Percentiles rank a stretch among this genome's conserved stretches.
Conservation (phyloP, 345 rosid genomes). For the Odontarrhena argentea region DNA sequence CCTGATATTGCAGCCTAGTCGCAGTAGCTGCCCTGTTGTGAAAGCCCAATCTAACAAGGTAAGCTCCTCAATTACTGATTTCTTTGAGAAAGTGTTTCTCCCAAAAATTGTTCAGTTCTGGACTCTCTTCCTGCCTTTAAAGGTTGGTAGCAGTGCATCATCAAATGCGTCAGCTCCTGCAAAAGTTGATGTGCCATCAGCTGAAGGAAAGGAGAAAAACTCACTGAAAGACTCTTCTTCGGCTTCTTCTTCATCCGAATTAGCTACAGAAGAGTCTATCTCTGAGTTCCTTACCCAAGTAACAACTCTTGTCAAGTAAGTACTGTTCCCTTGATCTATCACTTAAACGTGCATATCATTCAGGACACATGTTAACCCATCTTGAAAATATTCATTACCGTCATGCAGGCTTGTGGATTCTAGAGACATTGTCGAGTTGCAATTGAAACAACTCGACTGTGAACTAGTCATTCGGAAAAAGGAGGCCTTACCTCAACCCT, state of each 20-base stretch:
- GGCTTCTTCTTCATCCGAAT: constrained; percentile 45
- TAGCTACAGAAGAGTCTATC: constrained; percentile 67
- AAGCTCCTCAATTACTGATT: constrained; percentile 42
- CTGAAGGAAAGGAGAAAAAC: constrained; percentile 46
- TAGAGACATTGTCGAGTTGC: constrained; percentile 83
- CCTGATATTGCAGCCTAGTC: constrained; percentile 50
- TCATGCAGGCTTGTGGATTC: constrained; percentile 85
- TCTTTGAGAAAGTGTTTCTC: constrained; percentile 45
- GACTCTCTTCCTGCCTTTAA: constrained; percentile 56
- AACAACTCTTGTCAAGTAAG: constrained; percentile 80
- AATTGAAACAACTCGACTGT: constrained; percentile 80
- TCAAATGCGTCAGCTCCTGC: constrained; percentile 59
- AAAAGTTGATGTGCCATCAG: constrained; percentile 44
- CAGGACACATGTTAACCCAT: not conserved
- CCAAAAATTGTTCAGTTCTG: constrained; percentile 48
- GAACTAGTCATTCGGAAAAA: constrained; percentile 79
- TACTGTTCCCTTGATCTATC: constrained; percentile 4
- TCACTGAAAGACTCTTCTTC: constrained; percentile 46
- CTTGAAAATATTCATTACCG: not conserved
- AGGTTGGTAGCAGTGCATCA: constrained; percentile 61
- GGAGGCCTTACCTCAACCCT: constrained; percentile 75
- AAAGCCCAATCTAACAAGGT: constrained; percentile 75
- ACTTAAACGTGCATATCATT: not conserved
- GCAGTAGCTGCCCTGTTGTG: constrained; percentile 46
- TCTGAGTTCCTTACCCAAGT: constrained; percentile 80